Evolutionary conservation across 768 basidiomycete genomes (phyloP), one percentile per base, ranked within the genome.

Genomic region (Tulasnella sp.): DNA sequence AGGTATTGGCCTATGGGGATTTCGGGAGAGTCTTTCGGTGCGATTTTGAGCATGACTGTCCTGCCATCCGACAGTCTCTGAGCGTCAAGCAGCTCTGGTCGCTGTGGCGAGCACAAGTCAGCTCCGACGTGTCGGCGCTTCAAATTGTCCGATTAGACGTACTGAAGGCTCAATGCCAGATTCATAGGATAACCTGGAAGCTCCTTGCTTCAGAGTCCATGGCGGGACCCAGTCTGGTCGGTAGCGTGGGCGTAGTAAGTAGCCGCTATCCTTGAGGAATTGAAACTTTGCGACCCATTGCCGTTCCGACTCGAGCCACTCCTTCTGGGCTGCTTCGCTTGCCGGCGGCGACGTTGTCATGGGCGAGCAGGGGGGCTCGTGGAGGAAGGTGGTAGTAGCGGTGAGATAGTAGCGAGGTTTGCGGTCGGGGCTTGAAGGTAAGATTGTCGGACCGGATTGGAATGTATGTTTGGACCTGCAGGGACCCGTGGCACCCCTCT

Each of bases 181-280:
- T 58, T 76, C 74, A 39, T 48, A 46, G 52, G 34, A 52, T 27
- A 62, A 27, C 24, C 44, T 44, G 16, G 78, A 71, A 34, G 38
- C 77, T 71, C 58, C 58, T 42, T 39, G 40, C 58, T 62, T 62
- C 42, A 38, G 34, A 1, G 73, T 44, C 79, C 79, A 80, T 21
- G 79, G 75, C 3, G 79, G 74, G n/a, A 31, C 68, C 79, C 79
- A 80, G 3, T 62, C 80, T 27, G 80, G 80, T n/a, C 52, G 75
- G 38, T 77, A 78, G 8, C 80, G 75, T 12, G 76, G 42, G 38
- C 76, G 80, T 14, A 80, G 71, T 27, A 39, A 56, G 62, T 80
- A 80, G 3, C 80, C 80, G 27, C 46, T 38, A 19, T 46, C 24
- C 27, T 44, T 44, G 38, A 80, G 42, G 36, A 77, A 80, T 14